Conservation (phyloP, 352 stramenopile genomes). For the Phytophthora fragariaefolia region DNA sequence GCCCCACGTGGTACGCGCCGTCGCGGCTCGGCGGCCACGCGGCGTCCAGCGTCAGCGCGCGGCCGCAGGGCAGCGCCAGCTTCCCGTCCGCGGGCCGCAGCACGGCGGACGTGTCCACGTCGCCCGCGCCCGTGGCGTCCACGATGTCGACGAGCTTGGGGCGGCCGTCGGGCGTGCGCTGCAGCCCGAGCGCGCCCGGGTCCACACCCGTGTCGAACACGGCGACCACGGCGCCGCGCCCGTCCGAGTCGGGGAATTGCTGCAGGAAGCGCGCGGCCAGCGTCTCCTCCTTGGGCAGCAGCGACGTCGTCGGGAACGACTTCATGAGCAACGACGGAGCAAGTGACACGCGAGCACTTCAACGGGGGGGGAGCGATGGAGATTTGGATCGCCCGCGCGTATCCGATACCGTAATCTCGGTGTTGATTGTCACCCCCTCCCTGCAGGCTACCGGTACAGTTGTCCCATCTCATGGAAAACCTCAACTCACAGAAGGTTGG, state of each 20-base stretch:
- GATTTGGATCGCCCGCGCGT: no score
- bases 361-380: not conserved
- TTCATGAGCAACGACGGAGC: constrained; percentile 36
- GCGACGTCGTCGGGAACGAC: constrained; percentile 64
- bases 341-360: not conserved
- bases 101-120: constrained; percentile 90
- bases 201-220: constrained; percentile 97
- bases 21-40: constrained; percentile 61
- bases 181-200: constrained; percentile 87
- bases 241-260: constrained; percentile 89
- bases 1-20: constrained; percentile 85
- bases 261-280: constrained; percentile 81
- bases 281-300: constrained; percentile 94
- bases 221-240: constrained; percentile 91
- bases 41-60: constrained; percentile 79
- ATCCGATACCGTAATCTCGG: no score
- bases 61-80: constrained; percentile 50
- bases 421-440: no score
- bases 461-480: no score
- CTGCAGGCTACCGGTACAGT: no score
- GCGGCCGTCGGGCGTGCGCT: constrained; percentile 84
- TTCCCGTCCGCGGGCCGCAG: constrained; percentile 59
- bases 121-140: constrained; percentile 94
- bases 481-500: no score
- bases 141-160: constrained; percentile 96